Evolutionary conservation across 2,329 filamentous ascomycete genomes (phyloP).

Genomic region (Ceratocystis ficicola): DNA sequence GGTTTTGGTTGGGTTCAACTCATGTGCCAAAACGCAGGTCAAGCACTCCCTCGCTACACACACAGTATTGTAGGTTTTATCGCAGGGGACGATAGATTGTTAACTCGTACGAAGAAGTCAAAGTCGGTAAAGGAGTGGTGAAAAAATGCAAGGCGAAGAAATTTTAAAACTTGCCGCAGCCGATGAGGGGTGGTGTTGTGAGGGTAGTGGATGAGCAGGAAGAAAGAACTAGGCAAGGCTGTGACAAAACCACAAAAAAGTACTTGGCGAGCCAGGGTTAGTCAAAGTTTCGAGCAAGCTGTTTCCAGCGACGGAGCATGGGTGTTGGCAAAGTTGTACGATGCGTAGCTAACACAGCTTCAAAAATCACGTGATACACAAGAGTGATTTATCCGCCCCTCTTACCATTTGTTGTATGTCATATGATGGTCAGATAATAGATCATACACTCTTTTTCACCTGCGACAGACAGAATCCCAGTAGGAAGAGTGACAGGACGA

Average conservation of each 20-base stretch:
- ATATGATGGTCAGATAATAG: too few relatives aligned
- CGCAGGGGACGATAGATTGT: background rate
- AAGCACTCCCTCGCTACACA: slow-evolving; percentile 1
- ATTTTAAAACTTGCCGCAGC: slow-evolving; percentile 6
- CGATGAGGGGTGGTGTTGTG: slow-evolving; percentile 20
- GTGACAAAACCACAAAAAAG: slow-evolving; percentile 18
- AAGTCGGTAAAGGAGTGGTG: background rate
- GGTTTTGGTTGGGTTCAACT: background rate
- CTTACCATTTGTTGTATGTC: too few relatives aligned
- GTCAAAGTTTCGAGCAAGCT: slow-evolving; percentile 13
- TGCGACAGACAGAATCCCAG: background rate
- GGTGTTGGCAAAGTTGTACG: background rate
- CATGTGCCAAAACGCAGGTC: background rate
- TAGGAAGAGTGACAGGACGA: background rate
- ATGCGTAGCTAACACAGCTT: background rate
- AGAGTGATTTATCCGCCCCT: too few relatives aligned
- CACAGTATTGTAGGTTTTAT: background rate
- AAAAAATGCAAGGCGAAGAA: background rate
- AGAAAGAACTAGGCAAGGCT: slow-evolving; percentile 22
- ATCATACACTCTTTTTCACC: too few relatives aligned
- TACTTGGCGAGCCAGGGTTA: slow-evolving; percentile 20
- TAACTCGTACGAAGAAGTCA: background rate
- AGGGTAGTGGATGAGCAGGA: slow-evolving; percentile 5
- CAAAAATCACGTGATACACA: too few relatives aligned
- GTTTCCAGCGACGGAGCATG: background rate